A percentile compares a stretch with the other conserved stretches of the same genome.
phyloP scores from a whole-genome alignment of 1,139 yeast species.

The Geotrichum candidum region DNA sequence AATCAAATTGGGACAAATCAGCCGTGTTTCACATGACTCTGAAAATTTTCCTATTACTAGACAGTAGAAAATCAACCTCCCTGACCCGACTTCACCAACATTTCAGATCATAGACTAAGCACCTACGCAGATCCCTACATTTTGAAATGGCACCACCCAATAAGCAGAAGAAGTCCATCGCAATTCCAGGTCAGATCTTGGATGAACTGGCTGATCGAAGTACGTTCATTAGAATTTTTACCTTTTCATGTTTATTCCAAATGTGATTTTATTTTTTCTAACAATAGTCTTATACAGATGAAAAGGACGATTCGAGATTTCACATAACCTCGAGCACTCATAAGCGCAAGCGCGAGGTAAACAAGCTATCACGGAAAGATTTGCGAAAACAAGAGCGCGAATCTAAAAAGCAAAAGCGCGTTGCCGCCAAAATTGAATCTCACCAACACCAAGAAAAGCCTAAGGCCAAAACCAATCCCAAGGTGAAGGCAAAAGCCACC shows the following conservation, averaged over 20 bases:
- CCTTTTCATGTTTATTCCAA: not conserved
- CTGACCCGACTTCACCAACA: not conserved
- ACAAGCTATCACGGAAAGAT: slow-evolving; percentile 20
- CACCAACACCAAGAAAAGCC: slow-evolving; percentile 1
- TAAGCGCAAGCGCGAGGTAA: slow-evolving; percentile 6
- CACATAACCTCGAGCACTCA: slow-evolving; percentile 6
- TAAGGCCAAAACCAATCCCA: not conserved
- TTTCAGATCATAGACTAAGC: not conserved
- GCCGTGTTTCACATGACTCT: not conserved
- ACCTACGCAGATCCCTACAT: not conserved
- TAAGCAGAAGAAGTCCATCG: slow-evolving; percentile 7
- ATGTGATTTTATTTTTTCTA: not conserved
- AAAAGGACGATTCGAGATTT: slow-evolving; percentile 4
- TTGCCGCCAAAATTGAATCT: slow-evolving; percentile 4
- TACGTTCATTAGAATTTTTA: not conserved
- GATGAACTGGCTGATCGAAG: slow-evolving; percentile 10
- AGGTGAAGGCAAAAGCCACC: not conserved
- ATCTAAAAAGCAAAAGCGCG: slow-evolving; percentile 19
- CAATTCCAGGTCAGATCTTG: slow-evolving; percentile 11
- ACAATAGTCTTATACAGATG: not conserved
- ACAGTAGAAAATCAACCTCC: not conserved
- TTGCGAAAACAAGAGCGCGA: slow-evolving; percentile 23
- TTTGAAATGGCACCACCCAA: not conserved
- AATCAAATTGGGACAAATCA: not conserved
- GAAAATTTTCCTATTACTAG: not conserved